Evolutionary conservation across 495 filamentous ascomycete genomes (phyloP).

Genomic region (Penicillium alfredii): DNA sequence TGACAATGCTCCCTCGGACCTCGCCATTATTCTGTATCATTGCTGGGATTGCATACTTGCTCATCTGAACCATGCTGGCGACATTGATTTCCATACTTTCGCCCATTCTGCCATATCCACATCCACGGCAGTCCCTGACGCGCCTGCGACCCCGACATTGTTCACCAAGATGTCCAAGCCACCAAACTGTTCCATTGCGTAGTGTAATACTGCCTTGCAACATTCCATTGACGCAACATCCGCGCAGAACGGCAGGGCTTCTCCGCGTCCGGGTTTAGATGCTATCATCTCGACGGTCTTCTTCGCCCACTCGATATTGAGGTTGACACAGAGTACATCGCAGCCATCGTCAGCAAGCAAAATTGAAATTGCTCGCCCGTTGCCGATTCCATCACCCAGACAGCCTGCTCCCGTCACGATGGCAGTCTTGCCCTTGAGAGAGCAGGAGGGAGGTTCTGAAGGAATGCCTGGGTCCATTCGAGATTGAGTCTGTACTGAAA

Average conservation of each 20-base stretch:
- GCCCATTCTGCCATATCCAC: constrained; percentile 50
- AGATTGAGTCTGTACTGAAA: no score
- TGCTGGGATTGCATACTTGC: constrained; percentile 46
- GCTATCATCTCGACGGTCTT: constrained; percentile 45
- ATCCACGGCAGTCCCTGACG: constrained; percentile 47
- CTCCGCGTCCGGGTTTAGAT: constrained; percentile 19
- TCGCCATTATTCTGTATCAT: constrained; percentile 44
- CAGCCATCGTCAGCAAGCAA: constrained; percentile 51
- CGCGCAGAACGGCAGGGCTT: constrained; percentile 34
- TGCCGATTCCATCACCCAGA: constrained; percentile 49
- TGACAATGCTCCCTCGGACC: constrained; percentile 45
- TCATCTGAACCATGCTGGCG: constrained; percentile 54
- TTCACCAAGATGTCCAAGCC: constrained; percentile 53
- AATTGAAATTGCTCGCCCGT: constrained; percentile 53
- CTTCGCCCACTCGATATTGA: constrained; percentile 39
- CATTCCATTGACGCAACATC: constrained; percentile 47
- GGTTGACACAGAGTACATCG: constrained; percentile 49
- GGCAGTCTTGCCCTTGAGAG: constrained; percentile 43
- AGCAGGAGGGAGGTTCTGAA: constrained; percentile 22
- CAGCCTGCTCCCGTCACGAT: constrained; percentile 56
- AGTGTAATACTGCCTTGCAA: constrained; percentile 36
- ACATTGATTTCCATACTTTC: constrained; percentile 52
- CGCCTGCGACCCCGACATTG: constrained; percentile 51
- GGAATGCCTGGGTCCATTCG: constrained; percentile 17
- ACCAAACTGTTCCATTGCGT: constrained; percentile 36